Conservation (phyloP, 2,329 filamentous ascomycete species). For the Neophaeococcomyces mojaviensis region DNA sequence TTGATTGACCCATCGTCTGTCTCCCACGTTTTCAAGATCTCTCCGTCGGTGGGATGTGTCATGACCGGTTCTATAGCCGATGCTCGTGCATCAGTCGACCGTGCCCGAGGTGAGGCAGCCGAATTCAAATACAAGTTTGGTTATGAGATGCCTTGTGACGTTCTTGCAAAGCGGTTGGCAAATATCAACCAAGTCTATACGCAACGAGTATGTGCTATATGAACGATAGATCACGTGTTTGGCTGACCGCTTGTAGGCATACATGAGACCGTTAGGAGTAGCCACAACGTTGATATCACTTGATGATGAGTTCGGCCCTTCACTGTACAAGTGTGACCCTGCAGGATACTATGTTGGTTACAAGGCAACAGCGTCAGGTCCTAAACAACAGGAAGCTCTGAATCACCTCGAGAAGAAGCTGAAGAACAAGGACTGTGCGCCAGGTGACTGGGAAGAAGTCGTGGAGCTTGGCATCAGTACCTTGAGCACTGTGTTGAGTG, state of each 20-base stretch:
- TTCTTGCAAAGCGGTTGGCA: slow-evolving; percentile 88
- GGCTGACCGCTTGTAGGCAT: slow-evolving; percentile 52
- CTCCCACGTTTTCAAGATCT: slow-evolving; percentile 95
- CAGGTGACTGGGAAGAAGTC: slow-evolving; percentile 92
- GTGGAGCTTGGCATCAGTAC: slow-evolving; percentile 95
- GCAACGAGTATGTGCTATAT: slow-evolving; percentile 62
- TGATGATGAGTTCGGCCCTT: slow-evolving; percentile 84
- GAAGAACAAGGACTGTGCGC: slow-evolving; percentile 94
- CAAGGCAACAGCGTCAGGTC: slow-evolving; percentile 94
- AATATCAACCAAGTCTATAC: slow-evolving; percentile 99
- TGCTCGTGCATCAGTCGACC: slow-evolving; percentile 83
- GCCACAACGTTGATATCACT: slow-evolving; percentile 91
- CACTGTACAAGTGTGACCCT: slow-evolving; percentile 97
- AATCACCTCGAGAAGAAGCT: slow-evolving; percentile 99
- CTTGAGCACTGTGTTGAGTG: slow-evolving; percentile 90
- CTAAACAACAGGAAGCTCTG: slow-evolving; percentile 96
- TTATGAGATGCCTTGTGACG: slow-evolving; percentile 99
- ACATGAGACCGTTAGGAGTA: slow-evolving; percentile 96
- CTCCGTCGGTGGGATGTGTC: slow-evolving; percentile 90
- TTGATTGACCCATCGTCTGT: slow-evolving; percentile 96
- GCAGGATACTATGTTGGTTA: slow-evolving; percentile 98
- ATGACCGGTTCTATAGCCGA: slow-evolving; percentile 99
- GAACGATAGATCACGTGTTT: neutral
- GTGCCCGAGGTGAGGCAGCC: slow-evolving; percentile 89
- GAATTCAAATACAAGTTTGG: slow-evolving; percentile 98